Percentiles rank a stretch among this genome's conserved stretches.
phyloP scores from a whole-genome alignment of 2,329 filamentous ascomycete genomes.

The Ustulina deusta region DNA sequence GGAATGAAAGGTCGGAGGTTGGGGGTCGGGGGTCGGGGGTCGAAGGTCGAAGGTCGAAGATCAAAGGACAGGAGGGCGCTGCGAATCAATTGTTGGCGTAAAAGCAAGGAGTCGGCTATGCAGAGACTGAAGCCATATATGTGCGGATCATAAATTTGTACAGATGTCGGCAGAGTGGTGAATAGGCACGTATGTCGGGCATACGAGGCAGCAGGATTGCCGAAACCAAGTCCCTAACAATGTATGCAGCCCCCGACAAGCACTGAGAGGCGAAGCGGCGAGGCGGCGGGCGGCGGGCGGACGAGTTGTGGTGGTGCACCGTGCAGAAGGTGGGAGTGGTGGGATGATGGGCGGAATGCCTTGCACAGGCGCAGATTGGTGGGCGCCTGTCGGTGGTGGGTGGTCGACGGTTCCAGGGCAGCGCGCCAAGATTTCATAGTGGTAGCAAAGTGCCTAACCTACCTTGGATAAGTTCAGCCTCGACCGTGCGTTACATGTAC shows the following conservation, averaged over 20 bases:
- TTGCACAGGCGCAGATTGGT: constrained; percentile 30
- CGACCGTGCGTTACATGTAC: constrained; percentile 5
- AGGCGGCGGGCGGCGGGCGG: constrained; percentile 33
- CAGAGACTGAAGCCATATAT: constrained; percentile 17
- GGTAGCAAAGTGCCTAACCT: constrained; percentile 13
- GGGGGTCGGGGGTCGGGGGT: background rate
- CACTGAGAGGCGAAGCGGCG: constrained; percentile 16
- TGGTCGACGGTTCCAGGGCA: constrained; percentile 29
- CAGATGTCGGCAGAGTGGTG: background rate
- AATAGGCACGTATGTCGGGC: background rate
- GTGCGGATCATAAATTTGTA: constrained; percentile 11
- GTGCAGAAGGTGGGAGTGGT: constrained; percentile 24
- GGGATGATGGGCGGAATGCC: constrained; percentile 34
- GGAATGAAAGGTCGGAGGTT: background rate
- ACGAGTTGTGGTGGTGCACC: constrained; percentile 34
- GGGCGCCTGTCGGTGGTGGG: constrained; percentile 11
- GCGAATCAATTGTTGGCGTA: constrained; percentile 26
- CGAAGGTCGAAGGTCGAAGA: background rate
- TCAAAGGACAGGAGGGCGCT: constrained; percentile 1
- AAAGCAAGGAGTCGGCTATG: constrained; percentile 20
- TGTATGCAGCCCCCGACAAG: constrained; percentile 32
- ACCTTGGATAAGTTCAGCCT: constrained; percentile 30
- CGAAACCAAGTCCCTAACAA: constrained; percentile 10
- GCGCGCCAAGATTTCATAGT: constrained; percentile 26
- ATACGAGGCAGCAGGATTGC: constrained; percentile 6